Conservation (phyloP, 176 grass and related monocot genomes). For the Oryza brachyantha region DNA sequence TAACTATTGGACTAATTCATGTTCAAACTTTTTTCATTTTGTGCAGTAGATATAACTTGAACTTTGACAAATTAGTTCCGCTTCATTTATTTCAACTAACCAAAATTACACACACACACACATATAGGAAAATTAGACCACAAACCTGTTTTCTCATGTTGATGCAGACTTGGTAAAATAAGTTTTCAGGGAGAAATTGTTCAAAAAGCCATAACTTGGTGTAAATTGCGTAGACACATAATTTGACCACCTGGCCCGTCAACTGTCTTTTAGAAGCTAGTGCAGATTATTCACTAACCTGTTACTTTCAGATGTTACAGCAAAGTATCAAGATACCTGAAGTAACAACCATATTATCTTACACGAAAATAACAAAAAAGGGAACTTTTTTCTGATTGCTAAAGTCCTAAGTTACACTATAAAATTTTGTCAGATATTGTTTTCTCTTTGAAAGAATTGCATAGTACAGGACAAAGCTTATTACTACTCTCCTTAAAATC, state of each 20-base stretch:
- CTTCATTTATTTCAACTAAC: neutral
- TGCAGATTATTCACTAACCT: neutral
- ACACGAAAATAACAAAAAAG: neutral
- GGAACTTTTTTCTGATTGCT: neutral
- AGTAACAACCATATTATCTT: neutral
- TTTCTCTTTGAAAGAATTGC: neutral
- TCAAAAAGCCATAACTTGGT: neutral
- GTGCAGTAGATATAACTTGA: neutral
- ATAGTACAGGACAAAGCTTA: neutral
- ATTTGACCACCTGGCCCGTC: neutral
- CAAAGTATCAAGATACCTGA: slow-evolving; percentile 15
- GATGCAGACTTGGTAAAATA: neutral
- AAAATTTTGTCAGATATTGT: neutral
- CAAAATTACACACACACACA: too few species aligned
- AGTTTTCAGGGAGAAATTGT: neutral
- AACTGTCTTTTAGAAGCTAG: neutral
- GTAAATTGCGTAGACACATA: neutral
- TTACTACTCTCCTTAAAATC: neutral
- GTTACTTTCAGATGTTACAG: slow-evolving; percentile 3
- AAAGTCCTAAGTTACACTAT: neutral
- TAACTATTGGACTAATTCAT: neutral
- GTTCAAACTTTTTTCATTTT: neutral
- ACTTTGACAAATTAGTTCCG: neutral
- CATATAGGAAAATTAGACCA: too few species aligned
- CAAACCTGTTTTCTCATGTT: neutral